phyloP scores from a whole-genome alignment of 2,329 filamentous ascomycete species.

The Sarocladium oryzae region DNA sequence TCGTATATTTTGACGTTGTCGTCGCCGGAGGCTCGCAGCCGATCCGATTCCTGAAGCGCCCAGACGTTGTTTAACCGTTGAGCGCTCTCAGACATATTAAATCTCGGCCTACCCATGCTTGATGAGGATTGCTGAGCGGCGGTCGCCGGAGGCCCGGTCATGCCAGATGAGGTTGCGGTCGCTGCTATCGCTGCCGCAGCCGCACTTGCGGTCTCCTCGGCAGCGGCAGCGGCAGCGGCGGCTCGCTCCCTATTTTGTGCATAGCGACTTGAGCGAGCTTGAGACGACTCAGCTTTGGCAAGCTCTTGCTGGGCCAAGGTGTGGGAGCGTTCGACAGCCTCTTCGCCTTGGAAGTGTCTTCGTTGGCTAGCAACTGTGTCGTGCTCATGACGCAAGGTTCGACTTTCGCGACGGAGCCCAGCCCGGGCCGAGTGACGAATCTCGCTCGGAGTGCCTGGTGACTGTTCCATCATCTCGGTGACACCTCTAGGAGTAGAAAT shows the following conservation, averaged over 20 bases:
- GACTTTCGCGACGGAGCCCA: not conserved
- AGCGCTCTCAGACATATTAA: conserved; percentile 43
- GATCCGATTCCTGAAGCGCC: conserved; percentile 44
- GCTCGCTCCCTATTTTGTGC: conserved; percentile 35
- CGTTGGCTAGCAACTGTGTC: not conserved
- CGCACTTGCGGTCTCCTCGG: conserved; percentile 9
- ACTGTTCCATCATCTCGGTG: not conserved
- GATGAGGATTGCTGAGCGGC: conserved; percentile 16
- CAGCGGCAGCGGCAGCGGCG: conserved; percentile 25
- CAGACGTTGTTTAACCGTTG: conserved; percentile 49
- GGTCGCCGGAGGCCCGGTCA: conserved; percentile 16
- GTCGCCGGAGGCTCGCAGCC: conserved; percentile 36
- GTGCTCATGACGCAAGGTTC: not conserved
- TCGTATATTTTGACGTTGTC: conserved; percentile 50
- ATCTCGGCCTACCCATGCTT: conserved; percentile 21
- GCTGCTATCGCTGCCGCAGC: conserved; percentile 25
- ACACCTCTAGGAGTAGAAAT: not conserved
- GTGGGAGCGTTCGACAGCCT: conserved; percentile 39
- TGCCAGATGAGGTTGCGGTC: conserved; percentile 16
- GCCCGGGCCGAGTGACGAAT: not conserved
- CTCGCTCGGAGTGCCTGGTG: conserved; percentile 15
- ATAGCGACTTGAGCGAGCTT: conserved; percentile 44
- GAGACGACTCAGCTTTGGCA: conserved; percentile 42
- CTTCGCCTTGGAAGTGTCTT: not conserved
- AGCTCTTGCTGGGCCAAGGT: conserved; percentile 45